Base-by-base conservation (phyloP, 192 early-diverging fungal species). In the Coemansia brasiliensis region DNA sequence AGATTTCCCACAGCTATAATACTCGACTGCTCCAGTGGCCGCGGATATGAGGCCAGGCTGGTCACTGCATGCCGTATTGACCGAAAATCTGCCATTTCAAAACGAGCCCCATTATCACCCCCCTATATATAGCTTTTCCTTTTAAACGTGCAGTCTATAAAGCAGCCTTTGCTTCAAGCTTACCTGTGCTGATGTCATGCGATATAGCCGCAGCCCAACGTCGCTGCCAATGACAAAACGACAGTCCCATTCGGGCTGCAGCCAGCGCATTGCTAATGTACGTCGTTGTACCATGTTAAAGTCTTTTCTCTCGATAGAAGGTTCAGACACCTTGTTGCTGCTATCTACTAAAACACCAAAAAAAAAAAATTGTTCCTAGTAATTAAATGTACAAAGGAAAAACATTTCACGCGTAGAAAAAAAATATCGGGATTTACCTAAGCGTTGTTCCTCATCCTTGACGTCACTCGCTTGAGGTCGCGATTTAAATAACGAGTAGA, bases 211-310 rank as follows among this genome's bases (percentile, higher is more conserved):
- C 21, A 79, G 59, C 18, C 69, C 75, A 3, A 40, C 43, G 20
- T 64, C 58, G 48, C 38, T 65, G 10, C 69, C 66, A 7, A 72
- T 52, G 12, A 42, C 75, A 39, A 79, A 48, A 4, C 57, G 69
- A 21, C 65, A 52, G 22, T 56, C 48, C 20, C 45, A 56, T 20
- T 67, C 61, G 40, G 68, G 75, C 60, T 67, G 69, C 61, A 72
- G 26, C 75, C 75, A 79, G 61, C 62, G 48, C 69, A 72, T 55
- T 46, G 63, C 69, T 7, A 69, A 58, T 29, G 39, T 26, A 5
- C 46, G 26, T n/a, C 39, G 60, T 18, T 45, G 49, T 5, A 37
- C 43, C 53, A 54, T 63, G 15, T 59, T 20, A 16, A n/a, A 1
- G 41, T 20, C 5, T 39, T 26, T 24, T 6, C 18, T 22, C 15